These are phyloP conservation scores for Larix sibirica DNA, from an alignment of 83 land plant genomes.

Conservation along the genomic window DNA sequence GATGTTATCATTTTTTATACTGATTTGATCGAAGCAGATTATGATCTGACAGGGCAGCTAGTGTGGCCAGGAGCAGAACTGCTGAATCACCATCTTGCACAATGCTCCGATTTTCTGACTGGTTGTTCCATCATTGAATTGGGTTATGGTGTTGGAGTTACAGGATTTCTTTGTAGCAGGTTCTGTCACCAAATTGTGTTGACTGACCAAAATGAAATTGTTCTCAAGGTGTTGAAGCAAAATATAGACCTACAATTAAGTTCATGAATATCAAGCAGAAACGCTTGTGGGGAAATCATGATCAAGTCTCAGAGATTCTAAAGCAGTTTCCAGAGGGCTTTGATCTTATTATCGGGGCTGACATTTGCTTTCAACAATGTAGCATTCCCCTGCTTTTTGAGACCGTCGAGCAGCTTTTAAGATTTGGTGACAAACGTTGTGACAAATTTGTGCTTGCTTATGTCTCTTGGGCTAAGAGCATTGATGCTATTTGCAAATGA, in stretches of 20 bases:
- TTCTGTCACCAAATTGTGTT: slow-evolving; percentile 57
- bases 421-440: slow-evolving; percentile 18
- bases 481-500: no score
- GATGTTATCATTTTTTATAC: no score
- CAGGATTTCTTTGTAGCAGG: slow-evolving; percentile 71
- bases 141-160: slow-evolving; percentile 28
- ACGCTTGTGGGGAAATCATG: slow-evolving; percentile 88
- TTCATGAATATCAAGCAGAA: slow-evolving; percentile 30
- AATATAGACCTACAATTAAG: slow-evolving; percentile 66
- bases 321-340: slow-evolving; percentile 61
- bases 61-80: slow-evolving; percentile 95
- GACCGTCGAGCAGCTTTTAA: slow-evolving; percentile 66
- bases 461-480: slow-evolving; percentile 82
- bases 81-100: slow-evolving; percentile 66
- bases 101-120: slow-evolving; percentile 43
- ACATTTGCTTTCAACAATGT: slow-evolving; percentile 87
- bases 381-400: slow-evolving; percentile 67
- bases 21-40: slow-evolving; percentile 40
- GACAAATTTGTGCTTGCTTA: slow-evolving; percentile 89
- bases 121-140: slow-evolving; percentile 77
- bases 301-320: slow-evolving; percentile 46
- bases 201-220: slow-evolving; percentile 76
- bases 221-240: slow-evolving; percentile 66
- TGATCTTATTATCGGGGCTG: slow-evolving; percentile 92
- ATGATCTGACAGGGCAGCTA: slow-evolving; percentile 93